Base-by-base conservation (phyloP, 352 stramenopile genomes). In the Blastocystis sp. region DNA sequence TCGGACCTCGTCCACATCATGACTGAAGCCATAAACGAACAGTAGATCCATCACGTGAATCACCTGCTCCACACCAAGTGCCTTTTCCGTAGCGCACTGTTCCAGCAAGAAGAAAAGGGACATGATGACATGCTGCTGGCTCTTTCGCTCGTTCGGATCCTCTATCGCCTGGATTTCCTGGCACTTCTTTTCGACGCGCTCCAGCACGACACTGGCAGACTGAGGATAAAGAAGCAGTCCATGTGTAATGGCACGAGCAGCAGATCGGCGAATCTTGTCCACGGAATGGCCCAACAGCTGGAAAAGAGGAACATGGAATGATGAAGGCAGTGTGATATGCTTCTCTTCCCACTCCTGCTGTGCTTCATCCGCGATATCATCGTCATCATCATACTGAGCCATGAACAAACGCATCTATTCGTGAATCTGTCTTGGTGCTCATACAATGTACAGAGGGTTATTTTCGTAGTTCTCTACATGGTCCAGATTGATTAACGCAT, bases 171-270 rank as follows among this genome's bases (percentile, higher is more conserved):
- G 91, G 92, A 39, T 92, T 87, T 66, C 93, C 92, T 20, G 92
- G 93, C 59, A 95, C 90, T 73, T 91, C 93, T 41, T 92, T 92
- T 66, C 94, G 94, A 20, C 93, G 92, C 93, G 76, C 23, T 89
- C 70, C 41, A 79, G 70, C 20, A 91, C 73, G 1, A n/a, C 29
- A 7, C 34, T 11, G 13, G 94, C 92, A 23, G 92, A 93, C 89
- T 95, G 92, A 0, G 93, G 93, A 91, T 94, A 95, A 79, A 94
- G 93, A 56, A 91, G 92, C 92, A 96, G 94, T 53, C 93, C 94
- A 39, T 94, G 91, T 2, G 94, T 94, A 45, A 96, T 91, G 23
- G 93, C 93, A 20, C 94, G 91, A 47, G 93, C 92, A 9, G 94
- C 94, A 6, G 92, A 94, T 79, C 94, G 92, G 45, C 94, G 94